Percentiles rank a stretch among this genome's conserved stretches.
phyloP scores from a whole-genome alignment of 2,329 filamentous ascomycete species.

The Hansfordia pulvinata region DNA sequence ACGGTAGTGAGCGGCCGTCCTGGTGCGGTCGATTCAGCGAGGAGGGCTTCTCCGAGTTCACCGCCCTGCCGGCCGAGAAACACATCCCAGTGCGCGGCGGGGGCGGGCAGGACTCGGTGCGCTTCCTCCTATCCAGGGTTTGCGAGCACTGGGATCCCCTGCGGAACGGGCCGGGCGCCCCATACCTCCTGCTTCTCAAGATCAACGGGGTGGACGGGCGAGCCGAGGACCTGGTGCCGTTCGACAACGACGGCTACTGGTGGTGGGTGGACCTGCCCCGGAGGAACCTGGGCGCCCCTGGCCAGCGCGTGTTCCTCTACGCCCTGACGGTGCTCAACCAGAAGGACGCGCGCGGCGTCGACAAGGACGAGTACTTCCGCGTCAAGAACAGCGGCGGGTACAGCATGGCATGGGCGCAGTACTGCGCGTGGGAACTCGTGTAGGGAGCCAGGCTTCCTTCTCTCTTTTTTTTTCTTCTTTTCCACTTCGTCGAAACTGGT shows the following conservation, averaged over 20 bases:
- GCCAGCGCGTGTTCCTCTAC: constrained; percentile 53
- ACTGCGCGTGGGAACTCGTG: constrained; percentile 36
- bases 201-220: constrained; percentile 53
- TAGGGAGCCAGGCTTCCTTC: constrained; percentile 7
- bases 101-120: constrained; percentile 42
- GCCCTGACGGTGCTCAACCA: constrained; percentile 39
- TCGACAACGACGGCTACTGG: constrained; percentile 65
- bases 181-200: constrained; percentile 56
- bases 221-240: constrained; percentile 53
- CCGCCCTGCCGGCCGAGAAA: constrained; percentile 46
- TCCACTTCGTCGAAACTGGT: too few species aligned
- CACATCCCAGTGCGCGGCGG: constrained; percentile 46
- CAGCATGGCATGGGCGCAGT: constrained; percentile 28
- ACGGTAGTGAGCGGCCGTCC: constrained; percentile 31
- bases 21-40: constrained; percentile 28
- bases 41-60: constrained; percentile 40
- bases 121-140: constrained; percentile 68
- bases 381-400: constrained; percentile 25
- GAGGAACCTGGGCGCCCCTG: constrained; percentile 50
- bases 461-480: too few species aligned
- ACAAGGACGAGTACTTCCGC: constrained; percentile 29
- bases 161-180: constrained; percentile 48
- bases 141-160: constrained; percentile 78
- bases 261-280: constrained; percentile 70
- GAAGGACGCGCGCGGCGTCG: constrained; percentile 31